Evolutionary conservation across 306 rosid genomes (phyloP).

Genomic region (Prunus mongolica): DNA sequence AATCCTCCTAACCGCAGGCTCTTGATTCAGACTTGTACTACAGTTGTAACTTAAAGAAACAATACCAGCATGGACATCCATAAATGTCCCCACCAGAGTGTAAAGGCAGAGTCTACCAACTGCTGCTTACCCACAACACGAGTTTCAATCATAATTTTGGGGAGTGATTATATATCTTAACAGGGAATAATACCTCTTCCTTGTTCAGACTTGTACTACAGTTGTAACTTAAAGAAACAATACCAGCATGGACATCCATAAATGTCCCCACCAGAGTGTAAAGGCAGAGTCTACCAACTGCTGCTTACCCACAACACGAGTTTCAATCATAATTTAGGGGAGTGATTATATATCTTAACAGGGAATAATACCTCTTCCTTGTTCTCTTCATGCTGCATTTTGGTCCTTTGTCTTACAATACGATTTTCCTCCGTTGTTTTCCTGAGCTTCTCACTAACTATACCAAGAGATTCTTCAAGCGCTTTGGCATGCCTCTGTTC

Average conservation of each 20-base stretch:
- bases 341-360: background rate
- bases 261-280: no score
- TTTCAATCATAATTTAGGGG: background rate
- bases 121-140: background rate
- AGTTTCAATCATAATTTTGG: background rate
- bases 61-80: background rate
- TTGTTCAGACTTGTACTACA: background rate
- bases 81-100: no score
- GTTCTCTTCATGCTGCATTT: constrained; percentile 34
- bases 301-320: background rate
- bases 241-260: background rate
- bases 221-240: background rate
- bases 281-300: background rate
- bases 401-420: constrained; percentile 39
- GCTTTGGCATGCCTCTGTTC: constrained; percentile 37
- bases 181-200: constrained; percentile 62
- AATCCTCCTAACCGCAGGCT: background rate
- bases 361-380: constrained; percentile 64
- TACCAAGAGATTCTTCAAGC: constrained; percentile 27
- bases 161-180: background rate
- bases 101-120: background rate
- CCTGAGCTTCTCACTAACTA: constrained; percentile 45
- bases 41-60: background rate
- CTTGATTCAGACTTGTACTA: background rate
- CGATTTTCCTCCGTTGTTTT: constrained; percentile 29